Evolutionary conservation across 257 asterid genomes (phyloP), one percentile per base, ranked within the genome.

Genomic region (Ligustrum vulgare): DNA sequence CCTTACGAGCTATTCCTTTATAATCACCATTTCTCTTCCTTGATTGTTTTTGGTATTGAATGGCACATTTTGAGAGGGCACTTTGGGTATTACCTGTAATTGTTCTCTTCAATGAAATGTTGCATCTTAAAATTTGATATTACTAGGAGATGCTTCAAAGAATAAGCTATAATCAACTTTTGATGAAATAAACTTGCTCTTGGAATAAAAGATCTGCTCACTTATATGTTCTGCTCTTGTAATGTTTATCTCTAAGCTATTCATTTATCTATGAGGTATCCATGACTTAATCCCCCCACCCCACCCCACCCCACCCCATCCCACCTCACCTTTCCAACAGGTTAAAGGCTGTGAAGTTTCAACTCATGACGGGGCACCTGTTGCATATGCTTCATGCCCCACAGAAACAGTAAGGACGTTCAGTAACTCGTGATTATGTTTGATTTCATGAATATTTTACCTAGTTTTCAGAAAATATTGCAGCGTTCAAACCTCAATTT

Each of bases 261-360:
- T 49, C 28, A 5, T 8, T 23, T 16, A 49, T 78, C 47, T 80
- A 49, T 62, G 12, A 23, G 20, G 43, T 60, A 66, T 47, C 23
- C 63, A 25, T 72, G 28, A 11, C 28, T 72, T 13, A 2, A 65
- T 35, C 7, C 68, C 28, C 66, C 64, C 28, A 7, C 10, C 23
- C 3, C 3, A n/a, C 64, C 31, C 2, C 3, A n/a, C 64, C 31
- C 2, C 64, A 11, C 73, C 45, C 3, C 3, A n/a, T 31, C 31
- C 2, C 3, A n/a, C 64, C 31, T 8, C 64, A 11, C 73, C 45
- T 49, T 58, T 54, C 70, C 73, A 81, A 54, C 85, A 94, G 98
- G 96, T 89, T 74, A 92, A 89, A 87, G 98, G 98, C 81, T 86
- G 90, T 82, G 98, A 94, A 82, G 84, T 94, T 65, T 72, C 67